These are phyloP conservation scores for Thalassiosira delicatula DNA, from an alignment of 352 stramenopile species.

Conservation along the genomic window DNA sequence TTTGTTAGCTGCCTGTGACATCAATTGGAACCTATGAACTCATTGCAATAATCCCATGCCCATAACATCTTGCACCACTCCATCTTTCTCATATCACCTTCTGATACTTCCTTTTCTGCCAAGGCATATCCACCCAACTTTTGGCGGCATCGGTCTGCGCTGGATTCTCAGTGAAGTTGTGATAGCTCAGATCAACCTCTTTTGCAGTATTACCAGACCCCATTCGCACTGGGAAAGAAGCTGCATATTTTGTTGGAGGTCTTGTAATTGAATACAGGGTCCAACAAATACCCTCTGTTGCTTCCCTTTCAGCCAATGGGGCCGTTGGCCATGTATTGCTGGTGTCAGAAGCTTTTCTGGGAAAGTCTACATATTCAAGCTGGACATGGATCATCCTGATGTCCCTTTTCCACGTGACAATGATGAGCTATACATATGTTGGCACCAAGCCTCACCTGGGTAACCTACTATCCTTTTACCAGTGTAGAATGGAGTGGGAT, in stretches of 20 bases:
- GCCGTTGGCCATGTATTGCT: slow-evolving; percentile 3
- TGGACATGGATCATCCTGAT: slow-evolving; percentile 12
- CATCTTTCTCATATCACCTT: no score
- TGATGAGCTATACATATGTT: slow-evolving; percentile 12
- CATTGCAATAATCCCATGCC: no score
- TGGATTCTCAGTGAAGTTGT: neutral
- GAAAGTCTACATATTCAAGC: neutral
- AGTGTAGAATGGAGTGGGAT: neutral
- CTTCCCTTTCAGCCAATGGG: neutral
- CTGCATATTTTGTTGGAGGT: neutral
- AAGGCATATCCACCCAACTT: slow-evolving; percentile 8
- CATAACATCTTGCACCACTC: no score
- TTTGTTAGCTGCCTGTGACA: no score
- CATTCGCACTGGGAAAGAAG: neutral
- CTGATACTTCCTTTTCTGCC: no score
- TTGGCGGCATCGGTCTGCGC: slow-evolving; percentile 7
- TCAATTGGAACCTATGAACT: no score
- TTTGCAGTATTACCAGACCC: slow-evolving; percentile 16
- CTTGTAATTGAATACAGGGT: neutral
- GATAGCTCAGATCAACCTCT: slow-evolving; percentile 9
- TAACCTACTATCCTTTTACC: neutral
- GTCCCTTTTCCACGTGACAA: neutral
- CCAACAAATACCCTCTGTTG: neutral
- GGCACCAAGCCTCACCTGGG: neutral
- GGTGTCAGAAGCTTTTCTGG: slow-evolving; percentile 26